Conservation (phyloP, 2,329 filamentous ascomycete species). For the Coniochaeta sp. region DNA sequence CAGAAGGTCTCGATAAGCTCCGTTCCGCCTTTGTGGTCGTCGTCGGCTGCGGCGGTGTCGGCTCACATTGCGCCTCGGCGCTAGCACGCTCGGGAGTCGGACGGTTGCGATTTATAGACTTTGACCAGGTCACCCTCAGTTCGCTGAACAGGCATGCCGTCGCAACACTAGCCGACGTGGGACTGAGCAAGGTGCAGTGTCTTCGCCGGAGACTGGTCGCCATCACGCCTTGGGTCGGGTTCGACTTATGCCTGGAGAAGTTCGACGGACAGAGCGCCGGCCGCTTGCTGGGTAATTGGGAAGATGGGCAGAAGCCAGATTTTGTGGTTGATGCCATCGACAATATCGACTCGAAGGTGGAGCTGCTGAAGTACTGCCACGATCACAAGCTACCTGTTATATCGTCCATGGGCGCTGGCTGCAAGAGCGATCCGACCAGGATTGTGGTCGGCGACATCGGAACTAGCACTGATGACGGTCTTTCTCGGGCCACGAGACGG, state of each 20-base stretch:
- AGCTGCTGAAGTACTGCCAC: slow-evolving; percentile 80
- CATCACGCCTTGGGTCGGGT: slow-evolving; percentile 84
- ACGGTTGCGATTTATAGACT: slow-evolving; percentile 85
- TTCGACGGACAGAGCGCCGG: slow-evolving; percentile 64
- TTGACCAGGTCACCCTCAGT: slow-evolving; percentile 93
- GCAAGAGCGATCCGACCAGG: slow-evolving; percentile 78
- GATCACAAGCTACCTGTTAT: slow-evolving; percentile 73
- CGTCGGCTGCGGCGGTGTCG: slow-evolving; percentile 90
- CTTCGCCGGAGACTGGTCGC: slow-evolving; percentile 74
- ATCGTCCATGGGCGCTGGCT: slow-evolving; percentile 92
- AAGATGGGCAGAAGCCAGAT: slow-evolving; percentile 58
- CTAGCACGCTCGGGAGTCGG: slow-evolving; percentile 84
- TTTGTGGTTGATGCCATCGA: slow-evolving; percentile 98
- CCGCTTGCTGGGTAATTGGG: slow-evolving; percentile 60
- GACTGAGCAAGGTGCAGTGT: slow-evolving; percentile 83
- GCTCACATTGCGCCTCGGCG: slow-evolving; percentile 81
- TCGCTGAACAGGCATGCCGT: slow-evolving; percentile 95
- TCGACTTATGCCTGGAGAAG: slow-evolving; percentile 79
- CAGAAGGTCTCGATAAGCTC: slow-evolving; percentile 72
- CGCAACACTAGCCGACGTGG: slow-evolving; percentile 88
- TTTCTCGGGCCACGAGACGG: slow-evolving; percentile 78
- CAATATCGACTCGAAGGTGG: slow-evolving; percentile 96
- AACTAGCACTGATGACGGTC: slow-evolving; percentile 75
- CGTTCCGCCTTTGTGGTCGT: slow-evolving; percentile 78
- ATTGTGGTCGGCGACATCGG: slow-evolving; percentile 91